phyloP scores from a whole-genome alignment of 179 eudicot genomes.

The Silene noctiflora region DNA sequence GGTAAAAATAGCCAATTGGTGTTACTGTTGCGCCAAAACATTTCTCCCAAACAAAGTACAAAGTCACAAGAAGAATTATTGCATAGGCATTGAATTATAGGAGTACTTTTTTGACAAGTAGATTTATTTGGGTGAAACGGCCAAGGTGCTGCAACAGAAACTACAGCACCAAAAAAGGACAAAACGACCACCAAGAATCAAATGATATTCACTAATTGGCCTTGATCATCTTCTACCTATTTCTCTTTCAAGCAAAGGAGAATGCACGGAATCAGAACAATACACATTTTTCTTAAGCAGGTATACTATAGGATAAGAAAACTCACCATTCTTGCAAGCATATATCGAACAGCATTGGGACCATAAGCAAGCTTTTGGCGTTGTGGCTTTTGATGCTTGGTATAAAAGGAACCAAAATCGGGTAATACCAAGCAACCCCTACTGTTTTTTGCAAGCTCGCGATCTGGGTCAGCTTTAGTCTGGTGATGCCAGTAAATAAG shows the following conservation, averaged over 20 bases:
- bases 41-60: too few species aligned
- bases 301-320: conserved; percentile 1
- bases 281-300: neutral
- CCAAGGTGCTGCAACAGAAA: too few species aligned
- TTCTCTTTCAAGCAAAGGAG: neutral
- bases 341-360: conserved; percentile 64
- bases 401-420: conserved; percentile 79
- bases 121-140: too few species aligned
- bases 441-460: conserved; percentile 56
- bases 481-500: conserved; percentile 88
- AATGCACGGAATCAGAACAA: neutral
- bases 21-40: too few species aligned
- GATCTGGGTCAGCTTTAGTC: conserved; percentile 82
- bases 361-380: conserved; percentile 68
- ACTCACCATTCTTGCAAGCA: conserved; percentile 87
- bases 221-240: neutral
- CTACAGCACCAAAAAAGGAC: too few species aligned
- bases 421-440: conserved; percentile 91
- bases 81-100: too few species aligned
- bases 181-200: neutral
- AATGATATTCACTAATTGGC: neutral
- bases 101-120: too few species aligned
- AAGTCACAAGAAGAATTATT: too few species aligned
- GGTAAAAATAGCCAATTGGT: too few species aligned
- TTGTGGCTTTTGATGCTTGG: conserved; percentile 73